Percentiles rank a stretch among this genome's conserved stretches.
These are phyloP conservation scores for Leccinum uliginosum DNA, from an alignment of 768 basidiomycete genomes.

Conservation along the genomic window DNA sequence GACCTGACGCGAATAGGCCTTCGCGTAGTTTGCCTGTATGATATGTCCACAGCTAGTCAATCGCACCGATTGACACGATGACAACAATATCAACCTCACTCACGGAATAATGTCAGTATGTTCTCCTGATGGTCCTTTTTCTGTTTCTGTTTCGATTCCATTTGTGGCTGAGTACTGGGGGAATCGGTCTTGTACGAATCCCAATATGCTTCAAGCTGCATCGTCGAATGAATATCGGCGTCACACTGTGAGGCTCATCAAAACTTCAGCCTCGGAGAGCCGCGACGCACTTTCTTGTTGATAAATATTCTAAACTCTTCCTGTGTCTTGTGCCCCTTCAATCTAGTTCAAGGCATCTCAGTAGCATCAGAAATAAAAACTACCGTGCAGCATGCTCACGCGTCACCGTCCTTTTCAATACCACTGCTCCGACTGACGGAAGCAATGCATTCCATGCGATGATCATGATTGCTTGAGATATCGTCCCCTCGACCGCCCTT, in stretches of 20 bases:
- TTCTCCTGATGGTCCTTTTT: constrained; percentile 58
- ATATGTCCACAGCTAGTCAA: not conserved
- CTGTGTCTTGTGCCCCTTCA: constrained; percentile 57
- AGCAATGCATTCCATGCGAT: constrained; percentile 60
- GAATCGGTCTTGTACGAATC: constrained; percentile 29
- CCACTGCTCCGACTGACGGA: constrained; percentile 78
- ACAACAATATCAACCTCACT: constrained; percentile 22
- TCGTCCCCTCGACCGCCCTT: constrained; percentile 1
- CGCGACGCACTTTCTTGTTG: constrained; percentile 52
- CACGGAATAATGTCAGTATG: constrained; percentile 69
- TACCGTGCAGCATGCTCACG: constrained; percentile 43
- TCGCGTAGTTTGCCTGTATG: constrained; percentile 69
- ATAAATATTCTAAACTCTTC: constrained; percentile 66
- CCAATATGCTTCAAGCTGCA: constrained; percentile 50
- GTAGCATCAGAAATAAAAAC: constrained; percentile 26
- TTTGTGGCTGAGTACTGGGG: constrained; percentile 2
- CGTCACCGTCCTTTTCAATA: constrained; percentile 67
- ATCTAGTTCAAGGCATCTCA: constrained; percentile 37
- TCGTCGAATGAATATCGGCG: not conserved
- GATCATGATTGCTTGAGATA: constrained; percentile 7
- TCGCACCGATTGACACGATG: not conserved
- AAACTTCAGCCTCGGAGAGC: not conserved
- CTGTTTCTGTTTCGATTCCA: constrained; percentile 29
- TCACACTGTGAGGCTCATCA: not conserved
- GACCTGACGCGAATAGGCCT: constrained; percentile 57